phyloP scores from a whole-genome alignment of 2,329 filamentous ascomycete species.

The Verticillium dahliae region DNA sequence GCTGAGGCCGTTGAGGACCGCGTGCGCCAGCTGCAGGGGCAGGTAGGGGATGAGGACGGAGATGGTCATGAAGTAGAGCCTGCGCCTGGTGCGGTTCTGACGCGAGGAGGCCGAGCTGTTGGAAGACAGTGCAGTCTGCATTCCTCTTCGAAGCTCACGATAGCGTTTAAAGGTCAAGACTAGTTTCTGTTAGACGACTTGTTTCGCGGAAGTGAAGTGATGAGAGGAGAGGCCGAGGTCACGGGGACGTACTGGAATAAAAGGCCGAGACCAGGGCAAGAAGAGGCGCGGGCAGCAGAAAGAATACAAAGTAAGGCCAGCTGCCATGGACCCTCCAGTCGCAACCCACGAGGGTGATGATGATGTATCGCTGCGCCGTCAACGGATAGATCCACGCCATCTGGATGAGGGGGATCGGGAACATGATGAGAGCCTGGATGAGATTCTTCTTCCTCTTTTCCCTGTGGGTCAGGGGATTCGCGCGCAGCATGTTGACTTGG shows the following conservation, averaged over 20 bases:
- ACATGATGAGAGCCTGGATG: slow-evolving; percentile 47
- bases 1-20: slow-evolving; percentile 31
- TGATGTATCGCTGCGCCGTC: slow-evolving; percentile 38
- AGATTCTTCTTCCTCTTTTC: slow-evolving; percentile 37
- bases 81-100: slow-evolving; percentile 39
- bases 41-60: slow-evolving; percentile 45
- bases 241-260: slow-evolving; percentile 37
- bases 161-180: slow-evolving; percentile 43
- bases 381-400: slow-evolving; percentile 40
- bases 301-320: slow-evolving; percentile 44
- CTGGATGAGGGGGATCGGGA: slow-evolving; percentile 45
- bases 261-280: slow-evolving; percentile 35
- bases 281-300: slow-evolving; percentile 35
- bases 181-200: slow-evolving; percentile 13
- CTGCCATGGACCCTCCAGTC: slow-evolving; percentile 32
- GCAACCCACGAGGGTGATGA: slow-evolving; percentile 46
- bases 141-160: slow-evolving; percentile 35
- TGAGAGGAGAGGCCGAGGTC: not conserved
- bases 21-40: slow-evolving; percentile 36
- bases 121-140: slow-evolving; percentile 28
- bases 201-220: too few species aligned
- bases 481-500: slow-evolving; percentile 39
- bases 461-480: slow-evolving; percentile 26
- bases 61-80: slow-evolving; percentile 50
- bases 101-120: slow-evolving; percentile 34